Evolutionary conservation across 2,329 filamentous ascomycete genomes (phyloP).

Genomic region (Eutypella sp.): DNA sequence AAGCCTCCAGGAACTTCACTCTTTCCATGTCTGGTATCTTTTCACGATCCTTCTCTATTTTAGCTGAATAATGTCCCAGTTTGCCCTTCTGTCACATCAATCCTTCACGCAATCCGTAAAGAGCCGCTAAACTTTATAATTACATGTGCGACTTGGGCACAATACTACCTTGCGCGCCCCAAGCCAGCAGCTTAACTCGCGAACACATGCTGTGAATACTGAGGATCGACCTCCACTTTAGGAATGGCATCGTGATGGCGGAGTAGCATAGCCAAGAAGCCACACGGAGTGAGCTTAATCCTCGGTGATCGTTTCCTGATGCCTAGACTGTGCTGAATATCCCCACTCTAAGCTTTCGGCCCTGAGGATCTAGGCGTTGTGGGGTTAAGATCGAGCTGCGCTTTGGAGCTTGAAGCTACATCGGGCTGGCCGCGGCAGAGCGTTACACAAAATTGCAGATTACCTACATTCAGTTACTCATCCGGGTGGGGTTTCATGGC

Average conservation of each 20-base stretch:
- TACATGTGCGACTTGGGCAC: conserved; percentile 3
- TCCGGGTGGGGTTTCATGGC: not conserved
- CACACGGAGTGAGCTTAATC: not conserved
- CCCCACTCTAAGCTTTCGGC: not conserved
- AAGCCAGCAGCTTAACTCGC: conserved; percentile 7
- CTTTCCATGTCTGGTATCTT: conserved; percentile 5
- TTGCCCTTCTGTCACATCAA: not conserved
- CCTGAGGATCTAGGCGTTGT: not conserved
- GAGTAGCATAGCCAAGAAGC: not conserved
- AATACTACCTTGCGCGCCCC: conserved; percentile 4
- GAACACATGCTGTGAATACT: conserved; percentile 1
- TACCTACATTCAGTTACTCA: not conserved
- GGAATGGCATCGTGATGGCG: conserved; percentile 2
- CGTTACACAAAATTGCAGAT: not conserved
- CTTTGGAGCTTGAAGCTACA: not conserved
- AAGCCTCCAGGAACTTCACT: conserved; percentile 2
- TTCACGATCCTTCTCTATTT: not conserved
- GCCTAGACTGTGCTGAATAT: not conserved
- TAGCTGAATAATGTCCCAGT: not conserved
- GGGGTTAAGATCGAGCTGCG: not conserved
- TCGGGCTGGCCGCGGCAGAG: not conserved
- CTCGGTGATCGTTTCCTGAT: not conserved
- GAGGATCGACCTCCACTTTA: conserved; percentile 6
- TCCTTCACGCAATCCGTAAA: not conserved
- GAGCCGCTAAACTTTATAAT: not conserved